Evolutionary conservation across 2,329 filamentous ascomycete genomes (phyloP), one percentile per base, ranked within the genome.

Genomic region (Diaporthe aspalathi): DNA sequence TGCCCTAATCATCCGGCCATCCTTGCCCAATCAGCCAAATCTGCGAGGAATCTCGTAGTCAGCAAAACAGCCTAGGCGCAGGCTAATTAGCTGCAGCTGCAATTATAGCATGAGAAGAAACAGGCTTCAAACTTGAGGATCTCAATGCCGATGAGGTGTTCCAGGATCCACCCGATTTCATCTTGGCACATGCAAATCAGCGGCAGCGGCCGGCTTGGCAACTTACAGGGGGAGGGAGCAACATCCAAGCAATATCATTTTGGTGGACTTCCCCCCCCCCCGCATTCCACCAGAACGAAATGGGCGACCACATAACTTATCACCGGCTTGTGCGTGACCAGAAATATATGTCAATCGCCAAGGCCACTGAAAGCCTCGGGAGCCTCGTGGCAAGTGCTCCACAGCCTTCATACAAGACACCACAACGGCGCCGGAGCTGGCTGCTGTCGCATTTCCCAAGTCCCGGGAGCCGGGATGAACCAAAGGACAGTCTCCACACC

Each of bases 191-290:
- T 49, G 53, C 67, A 50, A 24, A 27, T 49, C 54, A 49, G 24
- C 53, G 67, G 53, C 56, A 29, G 20, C 47, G 45, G 43, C 67
- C 67, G 67, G 43, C 67, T 68, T 68, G 53, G 67, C 67, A 40
- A 7, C 17, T 24, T 27, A n/a, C n/a, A 6, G 16, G 52, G 16
- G 57, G 56, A 29, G 56, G n/a, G n/a, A n/a, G n/a, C n/a, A n/a
- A n/a, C 40, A 49, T 17, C 7, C 16, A 20, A 20, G 9, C 32
- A 35, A 5, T 35, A 35, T 35, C 32, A 35, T 9, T 35, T 35
- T 35, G 32, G 5, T 35, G n/a, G n/a, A n/a, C n/a, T n/a, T n/a
- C n/a, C n/a, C n/a, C n/a, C 24, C 8, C 5, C 5, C 5, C 22
- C 29, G 14, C 16, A 7, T 40, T 52, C 16, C 29, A 11, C 50